phyloP scores from a whole-genome alignment of 257 asterid species.

The Ligustrum vulgare region DNA sequence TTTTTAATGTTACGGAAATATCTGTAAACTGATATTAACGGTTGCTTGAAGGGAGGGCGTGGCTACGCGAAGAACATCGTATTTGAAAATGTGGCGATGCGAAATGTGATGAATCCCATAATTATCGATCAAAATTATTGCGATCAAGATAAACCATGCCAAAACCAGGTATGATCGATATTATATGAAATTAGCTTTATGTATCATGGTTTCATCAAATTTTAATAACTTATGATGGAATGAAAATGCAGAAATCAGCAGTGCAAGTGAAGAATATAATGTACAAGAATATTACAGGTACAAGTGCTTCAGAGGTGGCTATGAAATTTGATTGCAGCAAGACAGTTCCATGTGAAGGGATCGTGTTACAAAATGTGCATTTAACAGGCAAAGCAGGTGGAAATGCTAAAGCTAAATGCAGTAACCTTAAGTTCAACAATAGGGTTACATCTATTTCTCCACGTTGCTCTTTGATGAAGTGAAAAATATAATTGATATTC shows the following conservation, averaged over 20 bases:
- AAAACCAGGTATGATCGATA: slow-evolving; percentile 45
- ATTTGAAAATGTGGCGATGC: slow-evolving; percentile 62
- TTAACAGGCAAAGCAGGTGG: slow-evolving; percentile 31
- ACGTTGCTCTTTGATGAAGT: slow-evolving; percentile 32
- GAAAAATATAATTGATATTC: not conserved
- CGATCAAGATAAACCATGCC: slow-evolving; percentile 63
- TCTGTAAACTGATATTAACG: no score
- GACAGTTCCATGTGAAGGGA: slow-evolving; percentile 58
- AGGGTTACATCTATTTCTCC: slow-evolving; percentile 49
- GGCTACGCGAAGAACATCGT: slow-evolving; percentile 78
- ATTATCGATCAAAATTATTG: slow-evolving; percentile 79
- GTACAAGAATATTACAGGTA: slow-evolving; percentile 64
- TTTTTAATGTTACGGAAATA: not conserved
- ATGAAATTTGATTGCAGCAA: slow-evolving; percentile 58
- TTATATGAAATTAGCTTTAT: not conserved
- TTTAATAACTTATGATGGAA: not conserved
- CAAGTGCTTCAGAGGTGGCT: slow-evolving; percentile 61
- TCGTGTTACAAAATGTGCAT: slow-evolving; percentile 55
- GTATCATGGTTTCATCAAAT: not conserved
- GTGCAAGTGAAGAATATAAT: slow-evolving; percentile 58
- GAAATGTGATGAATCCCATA: slow-evolving; percentile 66
- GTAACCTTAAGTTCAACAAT: slow-evolving; percentile 28
- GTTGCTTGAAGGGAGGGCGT: slow-evolving; percentile 64
- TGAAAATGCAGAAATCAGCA: slow-evolving; percentile 43
- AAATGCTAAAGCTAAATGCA: slow-evolving; percentile 51